phyloP scores from a whole-genome alignment of 1,284 basidiomycete genomes.

The Irpex sp. region DNA sequence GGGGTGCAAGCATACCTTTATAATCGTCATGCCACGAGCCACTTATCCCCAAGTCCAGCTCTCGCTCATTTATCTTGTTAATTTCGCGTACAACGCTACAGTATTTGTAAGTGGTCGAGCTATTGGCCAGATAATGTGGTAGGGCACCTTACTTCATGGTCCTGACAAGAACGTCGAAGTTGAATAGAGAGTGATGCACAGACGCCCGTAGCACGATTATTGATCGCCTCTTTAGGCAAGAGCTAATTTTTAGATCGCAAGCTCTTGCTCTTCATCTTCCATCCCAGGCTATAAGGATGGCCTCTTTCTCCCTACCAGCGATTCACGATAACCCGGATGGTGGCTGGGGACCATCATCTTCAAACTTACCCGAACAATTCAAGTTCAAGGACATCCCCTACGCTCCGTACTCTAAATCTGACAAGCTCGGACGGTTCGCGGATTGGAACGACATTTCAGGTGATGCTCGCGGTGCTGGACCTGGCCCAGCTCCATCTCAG shows the following conservation, averaged over 20 bases:
- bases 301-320: slow-evolving; percentile 72
- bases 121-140: neutral
- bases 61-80: slow-evolving; percentile 87
- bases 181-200: neutral
- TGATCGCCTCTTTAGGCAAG: slow-evolving; percentile 8
- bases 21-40: slow-evolving; percentile 98
- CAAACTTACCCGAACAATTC: slow-evolving; percentile 73
- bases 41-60: slow-evolving; percentile 78
- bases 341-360: slow-evolving; percentile 78
- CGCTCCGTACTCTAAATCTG: slow-evolving; percentile 96
- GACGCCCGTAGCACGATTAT: slow-evolving; percentile 15
- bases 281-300: slow-evolving; percentile 38
- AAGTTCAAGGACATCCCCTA: slow-evolving; percentile 93
- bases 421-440: slow-evolving; percentile 96
- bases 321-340: slow-evolving; percentile 82
- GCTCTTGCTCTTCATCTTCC: slow-evolving; percentile 3
- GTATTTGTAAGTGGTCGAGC: neutral
- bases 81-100: slow-evolving; percentile 89
- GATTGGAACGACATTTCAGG: slow-evolving; percentile 89
- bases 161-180: slow-evolving; percentile 14
- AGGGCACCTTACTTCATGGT: slow-evolving; percentile 61
- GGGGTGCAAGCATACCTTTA: slow-evolving; percentile 52
- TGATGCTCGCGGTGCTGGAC: slow-evolving; percentile 58
- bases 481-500: slow-evolving; percentile 47
- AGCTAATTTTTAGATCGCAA: slow-evolving; percentile 21